Percentiles rank a stretch among this genome's conserved stretches.
These are phyloP conservation scores for Leishmania arabica DNA, from an alignment of 208 protist genomes.

Conservation along the genomic window DNA sequence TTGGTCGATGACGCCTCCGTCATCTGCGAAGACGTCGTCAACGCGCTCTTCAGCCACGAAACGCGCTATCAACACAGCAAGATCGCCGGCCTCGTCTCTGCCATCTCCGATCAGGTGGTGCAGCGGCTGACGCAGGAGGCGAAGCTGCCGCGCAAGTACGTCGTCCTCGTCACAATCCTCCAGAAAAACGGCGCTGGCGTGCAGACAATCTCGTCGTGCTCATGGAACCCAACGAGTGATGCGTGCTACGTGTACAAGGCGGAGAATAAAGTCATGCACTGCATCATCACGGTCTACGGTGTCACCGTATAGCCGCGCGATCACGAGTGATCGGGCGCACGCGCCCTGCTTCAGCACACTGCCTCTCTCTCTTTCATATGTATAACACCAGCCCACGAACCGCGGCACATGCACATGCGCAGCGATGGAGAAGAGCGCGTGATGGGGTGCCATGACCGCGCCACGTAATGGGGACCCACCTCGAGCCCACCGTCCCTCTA, in stretches of 20 bases:
- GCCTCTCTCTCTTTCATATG: neutral
- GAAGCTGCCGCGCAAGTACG: constrained; percentile 91
- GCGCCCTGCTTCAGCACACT: neutral
- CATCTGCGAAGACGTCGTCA: constrained; percentile 78
- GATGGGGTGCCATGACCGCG: neutral
- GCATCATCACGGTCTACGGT: constrained; percentile 87
- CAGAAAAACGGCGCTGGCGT: constrained; percentile 92
- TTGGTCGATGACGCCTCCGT: constrained; percentile 77
- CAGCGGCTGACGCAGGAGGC: constrained; percentile 81
- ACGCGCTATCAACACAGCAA: constrained; percentile 72
- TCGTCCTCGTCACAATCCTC: constrained; percentile 81
- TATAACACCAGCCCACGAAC: neutral
- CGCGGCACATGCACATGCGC: neutral
- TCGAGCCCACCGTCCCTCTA: neutral
- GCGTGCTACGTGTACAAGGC: constrained; percentile 78
- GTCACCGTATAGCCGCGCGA: constrained; percentile 48
- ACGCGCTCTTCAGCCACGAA: constrained; percentile 66
- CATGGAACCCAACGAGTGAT: constrained; percentile 90
- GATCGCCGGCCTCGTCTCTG: constrained; percentile 56
- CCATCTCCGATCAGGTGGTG: constrained; percentile 76
- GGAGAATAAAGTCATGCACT: constrained; percentile 86
- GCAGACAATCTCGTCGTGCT: constrained; percentile 80
- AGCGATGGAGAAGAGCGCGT: neutral
- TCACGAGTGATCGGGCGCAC: neutral
- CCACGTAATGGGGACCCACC: neutral